phyloP scores from a whole-genome alignment of 2,329 filamentous ascomycete genomes.

The Colletotrichum sojae region DNA sequence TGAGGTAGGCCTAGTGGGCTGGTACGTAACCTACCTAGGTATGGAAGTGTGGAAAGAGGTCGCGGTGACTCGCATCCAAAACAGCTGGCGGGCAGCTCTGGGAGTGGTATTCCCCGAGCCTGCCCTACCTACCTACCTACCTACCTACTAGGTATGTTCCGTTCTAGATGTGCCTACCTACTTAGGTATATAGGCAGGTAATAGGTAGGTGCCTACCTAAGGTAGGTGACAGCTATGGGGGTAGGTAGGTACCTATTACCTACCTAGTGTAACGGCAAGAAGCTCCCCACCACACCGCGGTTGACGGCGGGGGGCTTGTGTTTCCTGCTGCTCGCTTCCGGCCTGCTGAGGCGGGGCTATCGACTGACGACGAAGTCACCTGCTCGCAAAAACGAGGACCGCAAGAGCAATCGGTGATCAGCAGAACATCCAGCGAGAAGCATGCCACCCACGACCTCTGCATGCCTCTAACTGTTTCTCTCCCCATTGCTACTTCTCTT shows the following conservation, averaged over 20 bases:
- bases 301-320: neutral
- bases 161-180: neutral
- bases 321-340: neutral
- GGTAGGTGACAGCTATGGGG: too few species aligned
- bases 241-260: neutral
- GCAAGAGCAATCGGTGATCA: conserved; percentile 23
- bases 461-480: too few species aligned
- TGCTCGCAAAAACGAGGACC: conserved; percentile 19
- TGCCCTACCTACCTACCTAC: too few species aligned
- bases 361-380: conserved; percentile 29
- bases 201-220: neutral
- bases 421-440: conserved; percentile 2
- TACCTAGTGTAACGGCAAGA: neutral
- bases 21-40: too few species aligned
- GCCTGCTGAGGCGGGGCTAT: conserved; percentile 13
- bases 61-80: neutral
- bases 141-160: too few species aligned
- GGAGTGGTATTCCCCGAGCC: too few species aligned
- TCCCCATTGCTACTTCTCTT: too few species aligned
- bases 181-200: neutral
- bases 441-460: conserved; percentile 17
- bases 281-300: neutral
- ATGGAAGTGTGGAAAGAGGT: too few species aligned
- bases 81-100: neutral
- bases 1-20: too few species aligned